These are phyloP conservation scores for Polygonum aviculare DNA, from an alignment of 148 eudicot genomes.

Conservation along the genomic window DNA sequence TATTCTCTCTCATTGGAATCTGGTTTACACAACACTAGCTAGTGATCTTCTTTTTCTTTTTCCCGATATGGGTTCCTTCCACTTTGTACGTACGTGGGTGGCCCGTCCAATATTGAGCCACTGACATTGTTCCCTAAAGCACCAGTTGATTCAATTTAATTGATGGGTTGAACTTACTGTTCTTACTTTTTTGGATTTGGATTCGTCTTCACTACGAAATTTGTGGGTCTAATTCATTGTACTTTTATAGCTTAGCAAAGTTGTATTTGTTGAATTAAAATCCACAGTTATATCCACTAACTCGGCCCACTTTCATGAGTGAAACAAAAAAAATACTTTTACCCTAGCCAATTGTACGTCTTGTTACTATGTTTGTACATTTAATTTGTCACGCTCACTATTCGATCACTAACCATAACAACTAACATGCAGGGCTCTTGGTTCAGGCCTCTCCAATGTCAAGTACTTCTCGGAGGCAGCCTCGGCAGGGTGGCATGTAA, in stretches of 20 bases:
- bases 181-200: neutral
- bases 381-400: too few relatives aligned
- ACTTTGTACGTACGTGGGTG: neutral
- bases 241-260: neutral
- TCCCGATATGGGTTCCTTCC: neutral
- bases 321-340: neutral
- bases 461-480: constrained; percentile 31
- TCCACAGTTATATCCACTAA: neutral
- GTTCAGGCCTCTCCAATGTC: constrained; percentile 24
- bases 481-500: constrained; percentile 22
- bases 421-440: constrained; percentile 20
- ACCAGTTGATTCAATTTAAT: neutral
- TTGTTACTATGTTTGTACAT: neutral
- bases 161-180: neutral
- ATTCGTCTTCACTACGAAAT: neutral
- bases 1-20: neutral
- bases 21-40: neutral
- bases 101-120: neutral
- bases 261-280: neutral
- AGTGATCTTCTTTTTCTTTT: neutral
- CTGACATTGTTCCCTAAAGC: neutral
- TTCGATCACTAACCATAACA: neutral
- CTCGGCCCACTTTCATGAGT: neutral
- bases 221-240: neutral
- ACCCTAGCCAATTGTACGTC: neutral